phyloP scores from a whole-genome alignment of 1,139 yeast species.

The Nakaseomyces nivariensis region DNA sequence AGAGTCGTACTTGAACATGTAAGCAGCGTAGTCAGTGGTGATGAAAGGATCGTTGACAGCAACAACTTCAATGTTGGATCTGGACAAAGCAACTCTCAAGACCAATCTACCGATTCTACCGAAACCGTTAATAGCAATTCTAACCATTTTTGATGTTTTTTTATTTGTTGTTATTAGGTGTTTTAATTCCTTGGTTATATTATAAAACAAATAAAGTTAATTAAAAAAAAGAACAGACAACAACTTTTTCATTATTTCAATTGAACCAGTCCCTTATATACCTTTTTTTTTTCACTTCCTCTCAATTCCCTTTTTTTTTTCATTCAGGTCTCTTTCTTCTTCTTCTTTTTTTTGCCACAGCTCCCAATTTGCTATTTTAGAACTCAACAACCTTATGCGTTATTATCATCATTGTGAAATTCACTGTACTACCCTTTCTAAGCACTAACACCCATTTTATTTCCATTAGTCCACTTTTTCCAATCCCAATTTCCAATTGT shows the following conservation, averaged over 20 bases:
- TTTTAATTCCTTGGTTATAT: conserved; percentile 10
- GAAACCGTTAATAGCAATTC: conserved; percentile 82
- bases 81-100: conserved; percentile 62
- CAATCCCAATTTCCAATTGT: too few relatives aligned
- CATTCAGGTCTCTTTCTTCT: background rate
- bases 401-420: too few relatives aligned
- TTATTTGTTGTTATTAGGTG: conserved; percentile 9
- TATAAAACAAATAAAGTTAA: background rate
- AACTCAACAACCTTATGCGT: too few relatives aligned
- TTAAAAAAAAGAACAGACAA: background rate
- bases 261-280: conserved; percentile 3
- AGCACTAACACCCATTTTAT: too few relatives aligned
- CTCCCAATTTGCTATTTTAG: too few relatives aligned
- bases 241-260: background rate
- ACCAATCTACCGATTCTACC: conserved; percentile 84
- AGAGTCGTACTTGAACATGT: conserved; percentile 84
- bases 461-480: too few relatives aligned
- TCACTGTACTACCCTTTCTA: too few relatives aligned
- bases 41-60: conserved; percentile 82
- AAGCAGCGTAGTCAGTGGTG: conserved; percentile 73
- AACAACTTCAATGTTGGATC: conserved; percentile 64
- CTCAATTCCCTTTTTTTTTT: background rate
- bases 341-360: too few relatives aligned
- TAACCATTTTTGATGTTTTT: conserved; percentile 31
- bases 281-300: background rate